phyloP scores from a whole-genome alignment of 768 basidiomycete genomes.

The Mycena amicta region DNA sequence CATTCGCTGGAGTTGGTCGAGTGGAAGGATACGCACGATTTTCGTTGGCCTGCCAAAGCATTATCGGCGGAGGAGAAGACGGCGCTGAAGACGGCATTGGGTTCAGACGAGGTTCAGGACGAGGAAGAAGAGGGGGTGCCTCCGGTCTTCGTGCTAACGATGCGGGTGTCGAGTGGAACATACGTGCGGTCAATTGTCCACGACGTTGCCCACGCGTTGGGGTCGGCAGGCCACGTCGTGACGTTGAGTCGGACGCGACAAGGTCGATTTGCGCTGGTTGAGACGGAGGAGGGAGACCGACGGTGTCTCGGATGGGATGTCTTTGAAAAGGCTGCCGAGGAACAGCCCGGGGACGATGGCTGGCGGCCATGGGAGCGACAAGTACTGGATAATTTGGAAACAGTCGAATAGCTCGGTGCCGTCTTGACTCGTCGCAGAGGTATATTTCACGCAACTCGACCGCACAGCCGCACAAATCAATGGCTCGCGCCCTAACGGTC shows the following conservation, averaged over 20 bases:
- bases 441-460: neutral
- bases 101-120: constrained; percentile 45
- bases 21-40: constrained; percentile 83
- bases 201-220: constrained; percentile 83
- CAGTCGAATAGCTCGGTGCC: constrained; percentile 56
- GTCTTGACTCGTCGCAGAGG: no score
- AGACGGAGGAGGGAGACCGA: constrained; percentile 51
- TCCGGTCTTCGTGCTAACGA: constrained; percentile 81
- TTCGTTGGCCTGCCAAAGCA: constrained; percentile 72
- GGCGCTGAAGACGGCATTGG: constrained; percentile 68
- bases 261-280: constrained; percentile 69
- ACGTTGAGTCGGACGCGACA: constrained; percentile 88
- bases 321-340: constrained; percentile 61
- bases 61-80: constrained; percentile 69
- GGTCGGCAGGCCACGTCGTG: constrained; percentile 91
- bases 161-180: constrained; percentile 95
- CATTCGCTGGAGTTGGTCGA: constrained; percentile 77
- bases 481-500: constrained; percentile 33
- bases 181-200: constrained; percentile 96
- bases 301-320: constrained; percentile 76
- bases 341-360: constrained; percentile 66
- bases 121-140: constrained; percentile 52
- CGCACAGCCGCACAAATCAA: constrained; percentile 21
- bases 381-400: constrained; percentile 67
- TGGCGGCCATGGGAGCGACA: constrained; percentile 82